phyloP scores from a whole-genome alignment of 148 eudicot genomes.

The Fallopia convolvulus region DNA sequence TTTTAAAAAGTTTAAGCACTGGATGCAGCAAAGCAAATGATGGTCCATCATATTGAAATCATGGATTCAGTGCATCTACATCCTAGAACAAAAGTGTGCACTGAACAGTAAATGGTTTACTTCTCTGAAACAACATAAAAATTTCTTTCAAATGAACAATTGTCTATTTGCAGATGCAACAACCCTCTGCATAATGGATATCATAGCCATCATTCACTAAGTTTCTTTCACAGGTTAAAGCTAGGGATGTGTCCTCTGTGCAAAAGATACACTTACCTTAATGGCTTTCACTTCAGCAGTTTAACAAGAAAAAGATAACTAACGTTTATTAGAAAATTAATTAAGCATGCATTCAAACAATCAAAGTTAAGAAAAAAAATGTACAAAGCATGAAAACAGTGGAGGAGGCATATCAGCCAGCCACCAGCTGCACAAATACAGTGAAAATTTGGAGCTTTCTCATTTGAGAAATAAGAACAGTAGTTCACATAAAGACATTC shows the following conservation, averaged over 20 bases:
- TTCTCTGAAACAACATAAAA: background rate
- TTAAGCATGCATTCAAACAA: no score
- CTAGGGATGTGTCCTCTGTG: background rate
- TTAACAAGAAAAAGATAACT: no score
- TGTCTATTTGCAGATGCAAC: conserved; percentile 72
- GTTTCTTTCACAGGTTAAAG: background rate
- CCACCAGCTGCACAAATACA: no score
- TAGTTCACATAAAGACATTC: no score
- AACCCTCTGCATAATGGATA: conserved; percentile 51
- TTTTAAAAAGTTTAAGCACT: background rate
- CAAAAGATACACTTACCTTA: conserved; percentile 41
- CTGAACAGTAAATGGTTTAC: background rate
- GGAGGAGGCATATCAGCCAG: no score
- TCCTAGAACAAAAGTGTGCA: background rate
- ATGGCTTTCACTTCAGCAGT: conserved; percentile 79
- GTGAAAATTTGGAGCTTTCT: no score
- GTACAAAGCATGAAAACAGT: no score
- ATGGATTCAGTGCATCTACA: background rate
- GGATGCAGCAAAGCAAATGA: background rate
- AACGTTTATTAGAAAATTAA: no score
- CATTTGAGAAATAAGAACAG: no score
- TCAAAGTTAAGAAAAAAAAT: no score
- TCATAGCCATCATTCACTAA: background rate
- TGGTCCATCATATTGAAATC: background rate
- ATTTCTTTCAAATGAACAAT: background rate